Conservation (phyloP, 495 filamentous ascomycete genomes). For the Talaromyces adpressus region DNA sequence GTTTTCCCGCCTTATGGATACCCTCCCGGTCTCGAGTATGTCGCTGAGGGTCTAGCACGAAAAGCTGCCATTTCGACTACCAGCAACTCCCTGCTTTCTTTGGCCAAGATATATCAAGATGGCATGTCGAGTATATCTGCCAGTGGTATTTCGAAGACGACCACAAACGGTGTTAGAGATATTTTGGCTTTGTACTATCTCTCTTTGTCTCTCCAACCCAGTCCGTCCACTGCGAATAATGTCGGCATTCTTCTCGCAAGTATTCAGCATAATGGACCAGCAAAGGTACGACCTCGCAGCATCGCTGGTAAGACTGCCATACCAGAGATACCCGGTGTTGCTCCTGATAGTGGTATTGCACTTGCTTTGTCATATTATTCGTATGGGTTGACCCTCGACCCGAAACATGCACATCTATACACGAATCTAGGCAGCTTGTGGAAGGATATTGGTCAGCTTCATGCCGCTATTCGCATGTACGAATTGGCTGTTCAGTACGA, state of each 20-base stretch:
- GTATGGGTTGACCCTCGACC: constrained; percentile 78
- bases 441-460: constrained; percentile 93
- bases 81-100: constrained; percentile 88
- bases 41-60: constrained; percentile 63
- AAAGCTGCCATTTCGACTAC: constrained; percentile 87
- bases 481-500: constrained; percentile 91
- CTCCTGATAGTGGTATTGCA: constrained; percentile 79
- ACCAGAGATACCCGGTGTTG: constrained; percentile 66
- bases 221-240: constrained; percentile 97
- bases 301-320: constrained; percentile 30
- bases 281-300: constrained; percentile 23
- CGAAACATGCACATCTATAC: constrained; percentile 92
- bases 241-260: constrained; percentile 94
- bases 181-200: constrained; percentile 96
- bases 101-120: constrained; percentile 98
- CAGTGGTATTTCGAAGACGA: constrained; percentile 49
- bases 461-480: constrained; percentile 93
- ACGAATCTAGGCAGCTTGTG: constrained; percentile 93
- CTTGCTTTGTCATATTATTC: constrained; percentile 92
- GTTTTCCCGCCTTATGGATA: constrained; percentile 76
- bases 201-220: constrained; percentile 88
- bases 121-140: constrained; percentile 77
- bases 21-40: constrained; percentile 74
- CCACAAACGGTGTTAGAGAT: constrained; percentile 71
- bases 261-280: constrained; percentile 69